Conservation (phyloP, 495 filamentous ascomycete genomes). For the Penicillium longicatenatum region DNA sequence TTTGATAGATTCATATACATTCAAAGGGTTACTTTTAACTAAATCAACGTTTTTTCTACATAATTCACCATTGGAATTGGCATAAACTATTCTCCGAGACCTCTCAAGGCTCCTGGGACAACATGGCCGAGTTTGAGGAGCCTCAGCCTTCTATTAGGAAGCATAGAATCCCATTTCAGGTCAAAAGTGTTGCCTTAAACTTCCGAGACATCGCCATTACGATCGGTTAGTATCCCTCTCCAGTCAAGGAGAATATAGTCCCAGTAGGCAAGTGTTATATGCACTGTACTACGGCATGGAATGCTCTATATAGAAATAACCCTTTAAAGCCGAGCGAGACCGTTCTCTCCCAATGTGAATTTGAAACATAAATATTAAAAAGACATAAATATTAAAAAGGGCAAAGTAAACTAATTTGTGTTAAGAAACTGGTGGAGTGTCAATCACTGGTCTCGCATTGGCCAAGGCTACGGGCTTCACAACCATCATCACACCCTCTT, state of each 20-base stretch:
- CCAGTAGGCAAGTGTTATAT: slow-evolving; percentile 62
- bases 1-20: too few relatives aligned
- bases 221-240: slow-evolving; percentile 57
- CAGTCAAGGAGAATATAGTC: slow-evolving; percentile 54
- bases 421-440: slow-evolving; percentile 39
- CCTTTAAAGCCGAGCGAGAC: slow-evolving; percentile 56
- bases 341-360: slow-evolving; percentile 66
- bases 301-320: slow-evolving; percentile 64
- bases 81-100: slow-evolving; percentile 21
- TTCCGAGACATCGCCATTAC: slow-evolving; percentile 49
- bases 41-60: too few relatives aligned
- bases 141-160: slow-evolving; percentile 24
- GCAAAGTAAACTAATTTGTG: not conserved
- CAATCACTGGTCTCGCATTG: slow-evolving; percentile 28
- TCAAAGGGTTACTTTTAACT: too few relatives aligned
- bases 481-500: slow-evolving; percentile 33
- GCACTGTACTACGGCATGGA: slow-evolving; percentile 72
- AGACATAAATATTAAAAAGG: too few relatives aligned
- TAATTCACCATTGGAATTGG: not conserved
- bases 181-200: slow-evolving; percentile 49
- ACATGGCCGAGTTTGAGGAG: slow-evolving; percentile 8
- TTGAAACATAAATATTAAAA: not conserved
- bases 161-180: slow-evolving; percentile 51
- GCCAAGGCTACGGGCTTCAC: slow-evolving; percentile 29
- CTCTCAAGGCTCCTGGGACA: slow-evolving; percentile 6